These are phyloP conservation scores for Piper betle DNA, from an alignment of 164 flowering plant species.

Conservation along the genomic window DNA sequence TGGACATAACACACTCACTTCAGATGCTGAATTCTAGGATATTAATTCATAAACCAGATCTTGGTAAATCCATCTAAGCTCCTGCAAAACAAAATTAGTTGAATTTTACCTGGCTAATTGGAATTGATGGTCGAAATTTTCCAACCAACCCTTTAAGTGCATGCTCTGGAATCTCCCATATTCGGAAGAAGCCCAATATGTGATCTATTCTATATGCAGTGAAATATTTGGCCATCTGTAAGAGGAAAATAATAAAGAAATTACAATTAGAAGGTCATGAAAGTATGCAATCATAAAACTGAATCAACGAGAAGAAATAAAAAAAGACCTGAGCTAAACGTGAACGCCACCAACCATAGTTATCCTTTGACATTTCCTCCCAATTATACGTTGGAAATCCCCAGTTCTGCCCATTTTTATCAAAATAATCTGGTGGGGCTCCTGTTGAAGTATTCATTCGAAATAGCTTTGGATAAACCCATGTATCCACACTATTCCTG, in stretches of 20 bases:
- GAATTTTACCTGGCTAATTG: slow-evolving; percentile 68
- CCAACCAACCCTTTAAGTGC: slow-evolving; percentile 83
- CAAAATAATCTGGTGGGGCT: slow-evolving; percentile 94
- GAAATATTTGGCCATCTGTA: slow-evolving; percentile 90
- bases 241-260: slow-evolving; percentile 4
- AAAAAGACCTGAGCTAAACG: slow-evolving; percentile 70
- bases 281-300: background rate
- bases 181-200: slow-evolving; percentile 91
- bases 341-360: slow-evolving; percentile 98
- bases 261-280: background rate
- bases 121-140: slow-evolving; percentile 90
- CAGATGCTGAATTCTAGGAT: too few relatives aligned
- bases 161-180: slow-evolving; percentile 98
- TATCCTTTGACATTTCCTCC: slow-evolving; percentile 98
- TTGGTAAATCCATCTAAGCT: background rate
- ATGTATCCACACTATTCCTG: slow-evolving; percentile 91
- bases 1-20: too few relatives aligned
- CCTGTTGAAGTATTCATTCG: slow-evolving; percentile 96
- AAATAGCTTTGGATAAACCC: slow-evolving; percentile 86
- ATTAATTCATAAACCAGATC: background rate
- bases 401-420: slow-evolving; percentile 96
- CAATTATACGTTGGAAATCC: slow-evolving; percentile 95
- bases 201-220: slow-evolving; percentile 98
- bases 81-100: background rate
- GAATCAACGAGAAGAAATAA: background rate